Conservation (phyloP, 2,329 filamentous ascomycete genomes). For the Zymoseptoria tritici region DNA sequence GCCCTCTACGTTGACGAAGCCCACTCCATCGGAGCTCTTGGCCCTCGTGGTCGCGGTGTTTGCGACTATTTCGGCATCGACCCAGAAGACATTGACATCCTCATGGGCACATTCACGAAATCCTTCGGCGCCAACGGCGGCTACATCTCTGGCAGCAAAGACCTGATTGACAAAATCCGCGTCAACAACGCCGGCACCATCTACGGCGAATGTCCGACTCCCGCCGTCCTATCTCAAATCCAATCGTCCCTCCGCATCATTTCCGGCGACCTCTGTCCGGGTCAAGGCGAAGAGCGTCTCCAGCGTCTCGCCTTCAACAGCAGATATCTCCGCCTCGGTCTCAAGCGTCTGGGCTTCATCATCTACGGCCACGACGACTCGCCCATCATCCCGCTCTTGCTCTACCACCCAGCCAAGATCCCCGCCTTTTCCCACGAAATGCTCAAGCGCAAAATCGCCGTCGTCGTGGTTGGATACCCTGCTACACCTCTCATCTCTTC, state of each 20-base stretch:
- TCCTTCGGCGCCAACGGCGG: constrained; percentile 97
- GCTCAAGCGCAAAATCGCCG: constrained; percentile 93
- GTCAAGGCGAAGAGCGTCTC: constrained; percentile 90
- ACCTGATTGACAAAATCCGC: constrained; percentile 85
- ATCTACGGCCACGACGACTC: constrained; percentile 97
- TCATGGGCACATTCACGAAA: constrained; percentile 98
- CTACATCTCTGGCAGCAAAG: constrained; percentile 83
- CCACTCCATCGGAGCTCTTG: constrained; percentile 88
- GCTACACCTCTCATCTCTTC: constrained; percentile 93
- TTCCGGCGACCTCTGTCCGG: constrained; percentile 75
- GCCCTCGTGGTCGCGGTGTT: constrained; percentile 80
- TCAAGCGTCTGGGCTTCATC: constrained; percentile 95
- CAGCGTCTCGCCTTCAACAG: constrained; percentile 98
- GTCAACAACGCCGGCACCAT: constrained; percentile 78
- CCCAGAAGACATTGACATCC: constrained; percentile 78
- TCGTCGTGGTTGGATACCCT: constrained; percentile 94
- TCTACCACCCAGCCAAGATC: constrained; percentile 99
- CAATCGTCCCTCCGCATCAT: constrained; percentile 80
- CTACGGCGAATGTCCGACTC: constrained; percentile 79
- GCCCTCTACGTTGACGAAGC: constrained; percentile 93
- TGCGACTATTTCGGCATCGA: constrained; percentile 97
- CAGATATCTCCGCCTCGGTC: constrained; percentile 89
- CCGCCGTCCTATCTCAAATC: constrained; percentile 86
- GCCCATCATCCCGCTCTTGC: constrained; percentile 85
- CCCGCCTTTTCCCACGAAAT: constrained; percentile 97